phyloP scores from a whole-genome alignment of 352 stramenopile genomes.

The Globisporangium okanoganense region DNA sequence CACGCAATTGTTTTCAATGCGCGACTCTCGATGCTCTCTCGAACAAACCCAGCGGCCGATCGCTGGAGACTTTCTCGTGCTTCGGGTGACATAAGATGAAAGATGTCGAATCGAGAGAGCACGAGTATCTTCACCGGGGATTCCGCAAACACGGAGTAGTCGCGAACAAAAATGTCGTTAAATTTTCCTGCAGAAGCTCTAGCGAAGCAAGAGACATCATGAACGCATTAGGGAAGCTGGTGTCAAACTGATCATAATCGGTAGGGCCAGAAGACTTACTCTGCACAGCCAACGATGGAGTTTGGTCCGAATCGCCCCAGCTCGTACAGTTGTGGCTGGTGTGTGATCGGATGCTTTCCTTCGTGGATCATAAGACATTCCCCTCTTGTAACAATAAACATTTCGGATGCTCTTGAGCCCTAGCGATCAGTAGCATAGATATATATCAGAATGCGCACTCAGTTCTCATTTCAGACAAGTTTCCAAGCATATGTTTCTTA shows the following conservation, averaged over 20 bases:
- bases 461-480: background rate
- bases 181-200: slow-evolving; percentile 79
- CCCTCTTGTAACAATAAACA: slow-evolving; percentile 73
- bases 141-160: slow-evolving; percentile 74
- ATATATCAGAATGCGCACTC: background rate
- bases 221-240: background rate
- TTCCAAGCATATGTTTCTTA: slow-evolving; percentile 3
- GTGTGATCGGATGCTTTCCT: slow-evolving; percentile 71
- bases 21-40: slow-evolving; percentile 64
- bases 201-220: background rate
- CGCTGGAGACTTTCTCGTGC: slow-evolving; percentile 66
- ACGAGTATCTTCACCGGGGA: slow-evolving; percentile 77
- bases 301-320: slow-evolving; percentile 70
- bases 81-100: slow-evolving; percentile 72
- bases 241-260: background rate
- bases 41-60: slow-evolving; percentile 47
- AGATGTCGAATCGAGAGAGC: slow-evolving; percentile 82
- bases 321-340: slow-evolving; percentile 52
- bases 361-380: slow-evolving; percentile 76
- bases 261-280: slow-evolving; percentile 47
- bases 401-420: slow-evolving; percentile 62
- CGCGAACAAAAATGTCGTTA: slow-evolving; percentile 73
- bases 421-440: slow-evolving; percentile 4
- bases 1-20: slow-evolving; percentile 74
- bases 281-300: slow-evolving; percentile 72